Conservation (phyloP, 1,284 basidiomycete species). For the Coniferiporia weirii region DNA sequence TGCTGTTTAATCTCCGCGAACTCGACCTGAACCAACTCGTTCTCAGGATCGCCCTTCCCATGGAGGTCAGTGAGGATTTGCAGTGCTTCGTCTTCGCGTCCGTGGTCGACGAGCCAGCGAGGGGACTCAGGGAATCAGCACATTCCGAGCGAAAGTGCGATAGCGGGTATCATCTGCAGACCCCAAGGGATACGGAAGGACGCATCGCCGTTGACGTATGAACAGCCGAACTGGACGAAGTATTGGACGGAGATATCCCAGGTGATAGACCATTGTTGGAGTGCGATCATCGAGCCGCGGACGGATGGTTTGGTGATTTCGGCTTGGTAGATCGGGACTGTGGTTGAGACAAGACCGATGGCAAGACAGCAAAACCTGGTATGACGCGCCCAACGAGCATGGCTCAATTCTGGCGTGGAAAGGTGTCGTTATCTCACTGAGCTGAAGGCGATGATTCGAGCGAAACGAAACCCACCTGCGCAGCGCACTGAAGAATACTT, state of each 20-base stretch:
- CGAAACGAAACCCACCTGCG: slow-evolving; percentile 35
- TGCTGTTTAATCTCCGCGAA: slow-evolving; percentile 76
- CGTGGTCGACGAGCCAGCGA: slow-evolving; percentile 57
- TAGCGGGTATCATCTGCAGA: slow-evolving; percentile 71
- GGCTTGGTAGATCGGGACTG: slow-evolving; percentile 69
- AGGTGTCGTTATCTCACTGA: not conserved
- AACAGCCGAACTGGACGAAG: slow-evolving; percentile 71
- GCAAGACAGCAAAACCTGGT: slow-evolving; percentile 54
- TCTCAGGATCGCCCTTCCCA: slow-evolving; percentile 58
- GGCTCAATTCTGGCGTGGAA: slow-evolving; percentile 45
- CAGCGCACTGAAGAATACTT: slow-evolving; percentile 60
- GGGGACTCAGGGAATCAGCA: slow-evolving; percentile 53
- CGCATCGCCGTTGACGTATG: slow-evolving; percentile 61
- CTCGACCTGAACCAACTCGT: slow-evolving; percentile 72
- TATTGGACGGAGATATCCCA: slow-evolving; percentile 74
- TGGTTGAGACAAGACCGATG: slow-evolving; percentile 51
- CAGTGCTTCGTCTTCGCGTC: slow-evolving; percentile 63
- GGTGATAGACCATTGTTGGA: slow-evolving; percentile 77
- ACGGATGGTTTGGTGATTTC: slow-evolving; percentile 66
- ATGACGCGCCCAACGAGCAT: slow-evolving; percentile 68
- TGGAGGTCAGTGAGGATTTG: slow-evolving; percentile 77
- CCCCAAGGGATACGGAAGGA: slow-evolving; percentile 80
- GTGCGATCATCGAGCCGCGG: slow-evolving; percentile 68
- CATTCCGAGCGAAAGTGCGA: slow-evolving; percentile 68
- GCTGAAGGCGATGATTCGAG: not conserved